A percentile compares a stretch with the other conserved stretches of the same genome.
phyloP scores from a whole-genome alignment of 768 basidiomycete genomes.

The Rhodosporidiobolus sp. region DNA sequence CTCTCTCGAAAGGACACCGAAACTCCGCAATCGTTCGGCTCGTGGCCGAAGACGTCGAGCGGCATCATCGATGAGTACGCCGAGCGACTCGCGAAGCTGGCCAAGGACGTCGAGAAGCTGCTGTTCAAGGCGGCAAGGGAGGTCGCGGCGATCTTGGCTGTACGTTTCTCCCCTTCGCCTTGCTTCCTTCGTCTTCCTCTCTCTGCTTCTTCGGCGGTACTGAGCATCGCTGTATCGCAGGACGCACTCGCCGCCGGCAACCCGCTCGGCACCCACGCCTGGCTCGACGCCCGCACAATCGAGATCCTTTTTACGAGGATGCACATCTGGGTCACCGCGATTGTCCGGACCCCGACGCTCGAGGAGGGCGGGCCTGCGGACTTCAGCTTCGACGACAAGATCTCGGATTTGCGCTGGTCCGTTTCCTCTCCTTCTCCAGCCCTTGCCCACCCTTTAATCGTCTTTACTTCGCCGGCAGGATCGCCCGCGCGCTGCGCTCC shows the following conservation, averaged over 20 bases:
- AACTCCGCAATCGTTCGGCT: neutral
- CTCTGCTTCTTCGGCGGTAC: neutral
- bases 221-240: neutral
- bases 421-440: neutral
- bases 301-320: neutral
- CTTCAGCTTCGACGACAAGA: neutral
- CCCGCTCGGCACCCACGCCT: conserved; percentile 11
- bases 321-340: neutral
- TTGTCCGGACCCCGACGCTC: accelerated
- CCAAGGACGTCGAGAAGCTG: neutral
- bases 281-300: neutral
- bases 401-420: neutral
- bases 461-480: neutral
- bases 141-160: neutral
- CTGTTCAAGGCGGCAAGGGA: neutral
- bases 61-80: neutral
- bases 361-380: neutral
- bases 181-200: neutral
- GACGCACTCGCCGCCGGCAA: neutral
- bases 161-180: neutral
- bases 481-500: neutral
- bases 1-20: neutral
- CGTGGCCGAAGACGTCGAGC: neutral
- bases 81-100: neutral
- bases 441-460: neutral